Base-by-base conservation (phyloP, 2,329 filamentous ascomycete genomes). In the Aspergillus ustus region DNA sequence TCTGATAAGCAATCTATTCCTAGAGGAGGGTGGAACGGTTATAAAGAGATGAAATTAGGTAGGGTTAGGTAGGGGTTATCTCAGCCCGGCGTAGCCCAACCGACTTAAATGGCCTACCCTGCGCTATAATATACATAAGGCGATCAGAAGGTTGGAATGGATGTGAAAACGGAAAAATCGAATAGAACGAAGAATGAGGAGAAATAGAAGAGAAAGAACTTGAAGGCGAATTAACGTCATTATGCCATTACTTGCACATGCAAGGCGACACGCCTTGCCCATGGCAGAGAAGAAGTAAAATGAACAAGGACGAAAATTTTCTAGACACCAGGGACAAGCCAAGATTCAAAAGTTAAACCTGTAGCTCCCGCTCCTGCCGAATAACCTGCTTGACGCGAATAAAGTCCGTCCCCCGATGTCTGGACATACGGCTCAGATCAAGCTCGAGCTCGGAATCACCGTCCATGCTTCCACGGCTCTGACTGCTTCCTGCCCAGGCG, bases 301-400 rank as follows among this genome's bases (percentile, higher is more conserved):
- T 22, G 22, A 52, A 52, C 28, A 7, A 28, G 34, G n/a, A 50
- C 15, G 31, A 17, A n/a, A 11, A 37, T 22, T 25, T 25, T 25
- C 19, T 52, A 34, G 11, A 7, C 22, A 44, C 25, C 25, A 44
- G 31, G 44, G 17, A 5, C 20, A 34, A 49, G n/a, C 7, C 11
- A 13, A 4, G 34, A 13, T 40, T 15, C 4, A 40, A 2, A 3
- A 15, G 1, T 66, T 54, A 71, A n/a, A 63, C 25, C 9, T 69
- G 64, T 40, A 71, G 13, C 63, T 74, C 70, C 20, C 69, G 73
- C 60, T 74, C 68, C 63, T 76, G 74, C 44, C 64, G 69, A 44
- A 77, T 75, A 2, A 74, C 71, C 52, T 73, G 73, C 60, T 72
- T 73, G 6, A 77, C 67, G 37, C 68, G 70, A 52, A 77, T 76